Evolutionary conservation across 2,329 filamentous ascomycete species (phyloP).

Genomic region (Pseudogymnoascus pannorum): DNA sequence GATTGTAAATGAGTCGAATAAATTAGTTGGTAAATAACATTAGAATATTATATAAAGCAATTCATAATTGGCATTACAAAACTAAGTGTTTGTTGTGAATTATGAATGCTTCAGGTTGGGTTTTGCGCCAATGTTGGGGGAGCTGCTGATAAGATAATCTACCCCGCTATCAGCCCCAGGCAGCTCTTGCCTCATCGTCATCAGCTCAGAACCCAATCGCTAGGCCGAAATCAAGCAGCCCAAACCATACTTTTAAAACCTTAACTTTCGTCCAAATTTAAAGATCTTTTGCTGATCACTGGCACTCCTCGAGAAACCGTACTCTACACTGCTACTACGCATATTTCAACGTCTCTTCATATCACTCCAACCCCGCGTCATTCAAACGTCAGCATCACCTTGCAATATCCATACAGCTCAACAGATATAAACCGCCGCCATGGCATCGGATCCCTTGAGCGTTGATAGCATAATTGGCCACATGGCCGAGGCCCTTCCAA

Average conservation of each 20-base stretch:
- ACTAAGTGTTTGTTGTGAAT: not conserved
- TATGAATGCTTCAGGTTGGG: not conserved
- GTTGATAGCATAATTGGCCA: constrained; percentile 41
- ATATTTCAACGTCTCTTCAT: not conserved
- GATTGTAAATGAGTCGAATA: not conserved
- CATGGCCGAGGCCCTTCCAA: constrained; percentile 55
- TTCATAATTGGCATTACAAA: not conserved
- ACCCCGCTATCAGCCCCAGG: constrained; percentile 10
- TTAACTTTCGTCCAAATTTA: not conserved
- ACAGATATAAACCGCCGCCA: constrained; percentile 14
- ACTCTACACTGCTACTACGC: not conserved
- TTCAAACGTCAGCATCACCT: not conserved
- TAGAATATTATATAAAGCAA: constrained; percentile 1
- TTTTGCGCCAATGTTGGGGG: not conserved
- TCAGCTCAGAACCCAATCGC: not conserved
- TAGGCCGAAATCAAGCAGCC: not conserved
- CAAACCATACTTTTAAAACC: not conserved
- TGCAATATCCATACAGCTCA: not conserved
- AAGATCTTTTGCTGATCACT: not conserved
- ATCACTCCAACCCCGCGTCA: not conserved
- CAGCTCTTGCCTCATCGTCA: constrained; percentile 11
- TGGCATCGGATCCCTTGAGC: constrained; percentile 33
- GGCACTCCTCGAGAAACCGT: not conserved
- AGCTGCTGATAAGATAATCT: constrained; percentile 7
- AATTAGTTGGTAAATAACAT: not conserved